Evolutionary conservation across 768 basidiomycete species (phyloP), one percentile per base, ranked within the genome.

Genomic region (Pleurotus eryngii): DNA sequence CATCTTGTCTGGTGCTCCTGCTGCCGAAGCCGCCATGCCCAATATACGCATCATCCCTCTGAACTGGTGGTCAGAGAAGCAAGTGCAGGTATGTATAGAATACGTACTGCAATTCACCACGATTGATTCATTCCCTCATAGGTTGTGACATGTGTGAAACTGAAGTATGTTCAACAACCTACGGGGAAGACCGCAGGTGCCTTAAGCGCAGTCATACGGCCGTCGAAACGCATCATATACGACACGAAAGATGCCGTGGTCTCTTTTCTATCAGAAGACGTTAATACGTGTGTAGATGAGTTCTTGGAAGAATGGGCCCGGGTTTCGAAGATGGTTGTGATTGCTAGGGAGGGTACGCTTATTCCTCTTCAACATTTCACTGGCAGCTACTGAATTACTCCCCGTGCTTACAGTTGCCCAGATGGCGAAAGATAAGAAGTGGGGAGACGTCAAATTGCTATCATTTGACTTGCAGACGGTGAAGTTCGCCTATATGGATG

Each of bases 401-500:
- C 11, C 3, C 46, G 15, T 59, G 61, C 11, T 59, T 27, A 3
- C 57, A 92, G 94, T 95, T 40, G 90, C 87, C 4, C 86, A 90
- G 67, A 89, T 95, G 85, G 82, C 89, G 14, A 85, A 87, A 61
- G 78, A 80, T 59, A 83, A 81, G 58, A 77, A 76, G 26, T 94
- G 89, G 86, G 72, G 72, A 18, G 92, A 89, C 64, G 83, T 96
- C 17, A 82, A 83, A n/a, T 73, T 96, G 51, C 78, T 95, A 58
- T 92, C 90, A 3, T 96, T 96, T 69, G 92, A 96, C 69, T 74
- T 96, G 14, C 92, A 92, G 64, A 93, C 92, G 0, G 93, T 95
- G n/a, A 88, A 94, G 64, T 89, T 96, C 66, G 84, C 85, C 2
- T 95, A 95, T 67, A 81, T 87, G 8, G 72, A 72, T 53, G 89